Conservation (phyloP, 2,329 filamentous ascomycete species). For the Eutypella sp. region DNA sequence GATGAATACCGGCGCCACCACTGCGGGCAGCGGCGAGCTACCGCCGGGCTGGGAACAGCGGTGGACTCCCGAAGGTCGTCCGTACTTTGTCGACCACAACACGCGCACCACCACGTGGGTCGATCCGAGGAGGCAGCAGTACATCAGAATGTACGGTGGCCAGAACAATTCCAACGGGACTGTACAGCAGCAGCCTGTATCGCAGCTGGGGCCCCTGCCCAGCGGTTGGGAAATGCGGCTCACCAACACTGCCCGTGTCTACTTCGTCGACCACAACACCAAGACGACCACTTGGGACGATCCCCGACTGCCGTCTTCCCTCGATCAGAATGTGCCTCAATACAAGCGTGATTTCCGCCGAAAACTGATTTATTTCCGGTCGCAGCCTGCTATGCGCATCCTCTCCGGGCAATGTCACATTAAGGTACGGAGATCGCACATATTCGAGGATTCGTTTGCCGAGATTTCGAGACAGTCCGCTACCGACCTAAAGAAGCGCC, state of each 20-base stretch:
- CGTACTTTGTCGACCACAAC: constrained; percentile 98
- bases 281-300: constrained; percentile 99
- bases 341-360: constrained; percentile 98
- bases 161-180: constrained; percentile 79
- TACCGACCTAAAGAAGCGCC: constrained; percentile 90
- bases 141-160: constrained; percentile 93
- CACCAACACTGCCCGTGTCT: constrained; percentile 94
- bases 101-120: constrained; percentile 98
- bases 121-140: constrained; percentile 92
- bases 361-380: constrained; percentile 99
- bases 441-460: constrained; percentile 98
- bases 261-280: constrained; percentile 99
- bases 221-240: constrained; percentile 99
- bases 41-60: constrained; percentile 95
- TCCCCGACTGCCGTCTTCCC: constrained; percentile 84
- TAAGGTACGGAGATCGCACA: constrained; percentile 92
- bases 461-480: constrained; percentile 97
- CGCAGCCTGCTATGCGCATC: constrained; percentile 92
- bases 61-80: constrained; percentile 87
- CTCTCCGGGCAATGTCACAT: constrained; percentile 96
- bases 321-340: constrained; percentile 97
- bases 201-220: constrained; percentile 87
- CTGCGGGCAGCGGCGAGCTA: constrained; percentile 88
- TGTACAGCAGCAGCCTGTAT: constrained; percentile 96
- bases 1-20: constrained; percentile 94